Base-by-base conservation (phyloP, 805 yeast genomes). In the Saccharomycopsis amapae region DNA sequence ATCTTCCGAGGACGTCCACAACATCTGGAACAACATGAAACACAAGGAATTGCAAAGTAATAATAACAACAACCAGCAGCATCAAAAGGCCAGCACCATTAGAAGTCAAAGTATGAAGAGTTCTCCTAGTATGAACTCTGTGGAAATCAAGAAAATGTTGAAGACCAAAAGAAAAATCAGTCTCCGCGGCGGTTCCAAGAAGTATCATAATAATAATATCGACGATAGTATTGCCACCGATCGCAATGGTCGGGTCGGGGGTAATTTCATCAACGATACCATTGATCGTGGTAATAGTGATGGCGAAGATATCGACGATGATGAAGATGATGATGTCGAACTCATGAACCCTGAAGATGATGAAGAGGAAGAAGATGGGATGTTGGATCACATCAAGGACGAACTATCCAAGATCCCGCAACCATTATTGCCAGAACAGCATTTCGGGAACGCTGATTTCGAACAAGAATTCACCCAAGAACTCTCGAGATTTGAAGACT, bases 81-180 rank as follows among this genome's bases (percentile, higher is more conserved):
- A 49, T 36, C 25, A 23, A 20, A 34, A 39, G 18, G 48, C 46
- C 5, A 31, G 68, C n/a, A 70, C 75, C 4, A 71, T 71, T 20
- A 63, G 60, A 46, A 57, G 70, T n/a, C 58, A 56, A 25, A 75
- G 75, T 13, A 70, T 71, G 73, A 68, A 65, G 46, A 69, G 74
- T 2, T 61, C 70, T 38, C 75, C 76, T 39, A 69, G 74, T 51
- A 71, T 71, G 74, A 72, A 69, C 48, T 59, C 63, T 13, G 67
- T 67, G 37, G 75, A 71, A 44, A 68, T 71, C 7, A 62, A 65
- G 52, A 59, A 62, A 46, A 69, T 71, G 28, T 55, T 67, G 55
- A 62, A 57, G 46, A 58, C 67, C 23, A 52, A 52, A 25, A 37
- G 48, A 24, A 48, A 51, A 24, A 35, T 51, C 5, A 51, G 53